Conservation (phyloP, 495 filamentous ascomycete species). For the Pyrenula massariospora region DNA sequence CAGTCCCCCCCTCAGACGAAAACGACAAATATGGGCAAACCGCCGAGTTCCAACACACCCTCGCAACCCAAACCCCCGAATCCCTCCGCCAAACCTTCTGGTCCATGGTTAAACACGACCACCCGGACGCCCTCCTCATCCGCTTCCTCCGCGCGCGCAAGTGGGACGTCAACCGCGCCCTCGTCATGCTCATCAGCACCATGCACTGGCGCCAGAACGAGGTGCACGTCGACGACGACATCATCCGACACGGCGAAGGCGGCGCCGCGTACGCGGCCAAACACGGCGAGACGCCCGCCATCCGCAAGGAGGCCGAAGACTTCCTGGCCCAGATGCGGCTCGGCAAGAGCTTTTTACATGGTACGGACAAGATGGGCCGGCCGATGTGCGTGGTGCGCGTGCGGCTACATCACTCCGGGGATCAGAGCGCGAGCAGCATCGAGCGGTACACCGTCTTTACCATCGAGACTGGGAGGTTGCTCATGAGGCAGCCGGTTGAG, state of each 20-base stretch:
- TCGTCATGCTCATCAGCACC: constrained; percentile 89
- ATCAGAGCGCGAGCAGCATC: constrained; percentile 68
- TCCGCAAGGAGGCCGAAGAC: constrained; percentile 61
- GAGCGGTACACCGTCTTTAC: constrained; percentile 88
- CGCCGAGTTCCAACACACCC: constrained; percentile 71
- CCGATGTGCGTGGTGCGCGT: constrained; percentile 84
- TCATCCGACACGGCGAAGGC: constrained; percentile 70
- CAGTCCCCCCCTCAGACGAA: constrained; percentile 30
- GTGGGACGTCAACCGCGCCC: constrained; percentile 87
- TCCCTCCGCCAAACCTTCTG: constrained; percentile 75
- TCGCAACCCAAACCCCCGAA: constrained; percentile 65
- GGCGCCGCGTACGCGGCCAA: constrained; percentile 48
- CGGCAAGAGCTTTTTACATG: constrained; percentile 94
- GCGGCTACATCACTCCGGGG: constrained; percentile 64
- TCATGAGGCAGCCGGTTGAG: constrained; percentile 70
- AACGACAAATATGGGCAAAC: constrained; percentile 91
- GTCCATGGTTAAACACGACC: constrained; percentile 92
- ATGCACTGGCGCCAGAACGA: constrained; percentile 82
- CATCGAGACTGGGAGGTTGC: constrained; percentile 82
- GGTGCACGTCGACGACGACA: constrained; percentile 75
- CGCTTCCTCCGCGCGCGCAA: constrained; percentile 88
- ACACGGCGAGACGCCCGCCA: constrained; percentile 31
- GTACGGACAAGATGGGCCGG: constrained; percentile 69
- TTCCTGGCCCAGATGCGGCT: constrained; percentile 76
- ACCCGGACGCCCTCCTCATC: constrained; percentile 79